Conservation (phyloP, 495 filamentous ascomycete genomes). For the Penicillium chermesinum region DNA sequence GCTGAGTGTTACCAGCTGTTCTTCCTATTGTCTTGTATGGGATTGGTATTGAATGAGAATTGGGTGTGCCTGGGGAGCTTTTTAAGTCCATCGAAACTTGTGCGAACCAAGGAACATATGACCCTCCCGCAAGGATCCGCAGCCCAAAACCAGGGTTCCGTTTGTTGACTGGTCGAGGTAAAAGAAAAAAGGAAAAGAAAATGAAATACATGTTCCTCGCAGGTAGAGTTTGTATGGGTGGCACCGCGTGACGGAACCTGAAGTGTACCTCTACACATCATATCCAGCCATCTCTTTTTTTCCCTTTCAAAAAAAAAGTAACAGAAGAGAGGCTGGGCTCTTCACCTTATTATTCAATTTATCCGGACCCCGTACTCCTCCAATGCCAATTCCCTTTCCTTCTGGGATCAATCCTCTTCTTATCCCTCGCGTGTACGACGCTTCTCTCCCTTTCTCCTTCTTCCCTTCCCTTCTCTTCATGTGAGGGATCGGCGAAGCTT, state of each 20-base stretch:
- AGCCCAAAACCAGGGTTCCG: conserved; percentile 3
- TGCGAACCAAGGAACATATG: conserved; percentile 15
- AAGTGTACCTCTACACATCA: background rate
- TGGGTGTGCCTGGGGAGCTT: no score
- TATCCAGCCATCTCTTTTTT: conserved; percentile 6
- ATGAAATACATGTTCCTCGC: background rate
- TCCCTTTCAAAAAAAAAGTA: background rate
- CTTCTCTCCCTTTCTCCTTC: conserved; percentile 5
- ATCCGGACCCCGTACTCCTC: conserved; percentile 4
- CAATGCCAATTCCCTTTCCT: conserved; percentile 7
- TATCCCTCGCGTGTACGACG: background rate
- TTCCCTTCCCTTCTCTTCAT: conserved; percentile 12
- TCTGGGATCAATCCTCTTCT: conserved; percentile 7
- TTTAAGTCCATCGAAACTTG: no score
- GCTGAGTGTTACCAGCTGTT: background rate
- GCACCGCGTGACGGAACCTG: conserved; percentile 2
- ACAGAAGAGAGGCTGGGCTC: conserved; percentile 5
- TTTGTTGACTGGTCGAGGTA: background rate
- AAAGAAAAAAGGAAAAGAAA: no score
- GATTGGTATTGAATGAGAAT: no score
- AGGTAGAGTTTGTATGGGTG: conserved; percentile 9
- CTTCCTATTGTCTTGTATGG: no score
- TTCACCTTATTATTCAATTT: background rate
- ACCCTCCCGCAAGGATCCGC: conserved; percentile 13
- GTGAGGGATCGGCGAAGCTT: conserved; percentile 24